Evolutionary conservation across 2,329 filamentous ascomycete species (phyloP), one percentile per base, ranked within the genome.

Genomic region (Sporothrix phasma): DNA sequence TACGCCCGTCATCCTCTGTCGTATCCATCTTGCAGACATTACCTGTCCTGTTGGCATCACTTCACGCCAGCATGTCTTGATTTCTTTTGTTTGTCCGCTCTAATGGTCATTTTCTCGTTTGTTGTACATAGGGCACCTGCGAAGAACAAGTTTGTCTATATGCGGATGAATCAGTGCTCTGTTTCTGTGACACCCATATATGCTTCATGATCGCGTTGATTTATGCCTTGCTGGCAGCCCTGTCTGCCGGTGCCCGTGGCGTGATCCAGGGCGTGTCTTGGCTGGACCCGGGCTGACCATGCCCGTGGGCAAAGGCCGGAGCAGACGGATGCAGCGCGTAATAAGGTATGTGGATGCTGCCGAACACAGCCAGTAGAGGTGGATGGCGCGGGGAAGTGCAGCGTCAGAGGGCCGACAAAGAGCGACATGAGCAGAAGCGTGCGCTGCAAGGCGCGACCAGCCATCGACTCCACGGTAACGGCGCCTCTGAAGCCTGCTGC

Each of bases 361-460:
- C 2, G 77, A 76, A 0, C 74, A 65, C 2, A 79, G 63, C 77
- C 77, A 79, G 68, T 79, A 80, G 10, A 79, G 68, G 62, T 79
- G 77, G 29, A 80, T 65, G 1, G 77, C 77, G 74, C 74, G 1
- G 77, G 77, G 26, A 80, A 67, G 43, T 74, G 65, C 66, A 76
- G 67, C 2, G 77, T 79, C 10, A 72, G 41, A 4, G 75, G 73
- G 2, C 76, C 76, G 4, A 78, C 67, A 10, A 68, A 59, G 11
- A 72, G n/a, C 2, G 70, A 67, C 26, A 76, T 5, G 3, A 74
- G 41, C 0, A 77, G 39, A 37, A 77, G 54, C 1, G 45, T 63
- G 19, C 74, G 68, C 22, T 72, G 72, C 2, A 78, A 22, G 10
- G 37, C 51, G 31, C 61, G 64, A 19, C n/a, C n/a, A n/a, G n/a